These are phyloP conservation scores for Hyphopichia wangnamkhiaoensis DNA, from an alignment of 1,139 yeast genomes.

Conservation along the genomic window DNA sequence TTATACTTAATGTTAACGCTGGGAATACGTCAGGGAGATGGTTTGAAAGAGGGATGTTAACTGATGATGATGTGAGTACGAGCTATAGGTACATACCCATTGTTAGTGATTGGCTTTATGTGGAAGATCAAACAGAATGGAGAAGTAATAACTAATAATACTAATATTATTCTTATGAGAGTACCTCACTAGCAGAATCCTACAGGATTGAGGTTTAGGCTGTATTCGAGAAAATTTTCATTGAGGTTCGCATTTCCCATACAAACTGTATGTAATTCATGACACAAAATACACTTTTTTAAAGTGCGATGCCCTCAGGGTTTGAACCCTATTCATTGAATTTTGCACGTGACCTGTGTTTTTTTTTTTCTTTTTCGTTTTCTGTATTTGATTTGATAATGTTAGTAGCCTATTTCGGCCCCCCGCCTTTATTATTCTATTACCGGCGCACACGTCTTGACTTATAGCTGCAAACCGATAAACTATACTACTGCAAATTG, in stretches of 20 bases:
- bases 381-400: background rate
- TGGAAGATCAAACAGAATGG: slow-evolving; percentile 3
- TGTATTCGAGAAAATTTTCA: slow-evolving; percentile 16
- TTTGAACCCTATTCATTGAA: background rate
- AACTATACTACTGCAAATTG: no score
- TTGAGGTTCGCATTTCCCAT: background rate
- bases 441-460: no score
- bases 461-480: no score
- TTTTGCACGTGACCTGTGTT: background rate
- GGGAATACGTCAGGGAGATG: no score
- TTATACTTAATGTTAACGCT: no score
- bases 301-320: background rate
- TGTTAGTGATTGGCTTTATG: slow-evolving; percentile 16
- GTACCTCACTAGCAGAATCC: background rate
- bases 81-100: slow-evolving; percentile 18
- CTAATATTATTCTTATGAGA: background rate
- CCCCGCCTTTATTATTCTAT: no score
- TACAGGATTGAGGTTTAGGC: slow-evolving; percentile 6
- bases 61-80: background rate
- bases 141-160: slow-evolving; percentile 1
- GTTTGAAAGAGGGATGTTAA: no score
- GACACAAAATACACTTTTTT: slow-evolving; percentile 2
- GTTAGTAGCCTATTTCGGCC: no score
- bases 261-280: no score
- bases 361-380: background rate